Conservation (phyloP, 2,329 filamentous ascomycete species). For the Calonectria montana region DNA sequence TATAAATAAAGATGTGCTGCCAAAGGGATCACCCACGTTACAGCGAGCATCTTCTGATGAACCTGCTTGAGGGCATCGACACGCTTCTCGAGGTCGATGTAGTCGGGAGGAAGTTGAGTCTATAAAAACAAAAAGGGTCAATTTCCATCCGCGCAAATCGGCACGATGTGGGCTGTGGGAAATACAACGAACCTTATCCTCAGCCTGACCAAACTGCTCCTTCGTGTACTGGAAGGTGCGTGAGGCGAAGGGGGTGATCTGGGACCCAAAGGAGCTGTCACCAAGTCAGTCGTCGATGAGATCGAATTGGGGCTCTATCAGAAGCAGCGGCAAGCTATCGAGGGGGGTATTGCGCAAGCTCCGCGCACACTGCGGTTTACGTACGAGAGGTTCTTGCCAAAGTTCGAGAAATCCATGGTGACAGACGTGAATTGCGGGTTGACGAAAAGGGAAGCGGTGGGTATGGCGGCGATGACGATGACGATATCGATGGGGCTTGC, state of each 20-base stretch:
- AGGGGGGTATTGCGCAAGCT: slow-evolving; percentile 27
- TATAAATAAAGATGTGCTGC: neutral
- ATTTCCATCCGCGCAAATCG: slow-evolving; percentile 27
- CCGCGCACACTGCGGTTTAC: slow-evolving; percentile 40
- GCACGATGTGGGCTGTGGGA: slow-evolving; percentile 10
- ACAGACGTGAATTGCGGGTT: slow-evolving; percentile 9
- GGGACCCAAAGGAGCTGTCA: slow-evolving; percentile 74
- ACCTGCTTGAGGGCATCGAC: slow-evolving; percentile 97
- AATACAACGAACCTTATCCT: slow-evolving; percentile 79
- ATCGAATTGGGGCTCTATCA: slow-evolving; percentile 19
- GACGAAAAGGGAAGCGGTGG: slow-evolving; percentile 10
- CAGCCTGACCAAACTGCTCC: slow-evolving; percentile 94
- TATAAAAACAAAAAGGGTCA: slow-evolving; percentile 49
- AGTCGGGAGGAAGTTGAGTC: slow-evolving; percentile 97
- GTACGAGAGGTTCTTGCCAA: slow-evolving; percentile 68
- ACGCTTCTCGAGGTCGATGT: slow-evolving; percentile 98
- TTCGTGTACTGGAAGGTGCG: slow-evolving; percentile 98
- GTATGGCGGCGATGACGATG: slow-evolving; percentile 14
- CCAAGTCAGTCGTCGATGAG: slow-evolving; percentile 32
- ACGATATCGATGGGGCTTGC: slow-evolving; percentile 18
- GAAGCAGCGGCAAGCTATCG: slow-evolving; percentile 19
- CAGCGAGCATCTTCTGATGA: slow-evolving; percentile 95
- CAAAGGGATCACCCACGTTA: slow-evolving; percentile 76
- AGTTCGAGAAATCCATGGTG: slow-evolving; percentile 69
- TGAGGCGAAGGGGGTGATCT: slow-evolving; percentile 91